Base-by-base conservation (phyloP, 192 early-diverging fungal genomes). In the Lobosporangium transversale region DNA sequence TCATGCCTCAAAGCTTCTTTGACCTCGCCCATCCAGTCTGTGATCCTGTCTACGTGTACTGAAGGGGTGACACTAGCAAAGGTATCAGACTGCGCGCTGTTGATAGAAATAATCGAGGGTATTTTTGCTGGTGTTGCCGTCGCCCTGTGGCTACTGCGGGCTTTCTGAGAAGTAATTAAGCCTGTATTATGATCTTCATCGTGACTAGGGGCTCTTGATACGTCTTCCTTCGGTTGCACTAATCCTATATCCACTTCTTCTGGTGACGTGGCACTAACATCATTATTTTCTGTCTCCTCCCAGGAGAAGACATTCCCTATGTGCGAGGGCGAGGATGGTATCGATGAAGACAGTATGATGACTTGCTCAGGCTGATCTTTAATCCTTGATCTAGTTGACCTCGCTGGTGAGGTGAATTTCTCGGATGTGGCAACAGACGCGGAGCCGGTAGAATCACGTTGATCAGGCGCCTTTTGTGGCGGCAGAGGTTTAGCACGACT, bases 401-500 rank as follows among this genome's bases (percentile, higher is more conserved):
- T 2, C 9, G n/a, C 17, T 4, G 31, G 32, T 18, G 20, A 24
- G n/a, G n/a, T n/a, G n/a, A n/a, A n/a, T n/a, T n/a, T n/a, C n/a
- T n/a, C n/a, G n/a, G n/a, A n/a, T n/a, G n/a, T n/a, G 2, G 33
- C 20, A 24, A 33, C 12, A 31, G 44, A 31, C 5, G 42, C 24
- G 3, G 27, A 20, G 0, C 12, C 14, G 26, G 44, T 35, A 15
- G 37, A 37, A 20, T 3, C 50, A 3, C 24, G 26, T 10, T n/a
- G 45, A 7, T 56, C 54, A 40, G 37, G 26, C 2, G 56, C 42
- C 27, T 32, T 64, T 30, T 23, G 48, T 40, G 14, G 14, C 21
- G 63, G 63, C 0, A 66, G 20, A 8, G 63, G 63, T 26, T 55
- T 66, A 30, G 53, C 36, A 18, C 63, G 52, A 26, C 63, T 66